These are phyloP conservation scores for Bromus sterilis DNA, from an alignment of 176 grass and related monocot species.

Conservation along the genomic window DNA sequence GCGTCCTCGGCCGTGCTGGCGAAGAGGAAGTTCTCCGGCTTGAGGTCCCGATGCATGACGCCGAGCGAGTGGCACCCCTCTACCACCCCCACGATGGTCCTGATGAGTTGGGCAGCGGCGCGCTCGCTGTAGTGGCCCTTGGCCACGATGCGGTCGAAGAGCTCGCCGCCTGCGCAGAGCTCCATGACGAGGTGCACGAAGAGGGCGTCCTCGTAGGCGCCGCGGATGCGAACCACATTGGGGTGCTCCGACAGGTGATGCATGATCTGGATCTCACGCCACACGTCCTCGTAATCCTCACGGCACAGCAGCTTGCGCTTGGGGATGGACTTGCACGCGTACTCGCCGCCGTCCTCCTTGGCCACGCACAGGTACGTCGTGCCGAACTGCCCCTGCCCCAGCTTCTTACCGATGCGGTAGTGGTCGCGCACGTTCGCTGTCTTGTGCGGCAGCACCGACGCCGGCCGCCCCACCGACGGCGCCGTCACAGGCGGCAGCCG, in stretches of 20 bases:
- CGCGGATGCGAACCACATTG: constrained; percentile 81
- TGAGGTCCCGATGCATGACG: constrained; percentile 94
- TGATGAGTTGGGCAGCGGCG: constrained; percentile 76
- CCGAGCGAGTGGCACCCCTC: constrained; percentile 89
- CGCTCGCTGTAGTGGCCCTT: constrained; percentile 86
- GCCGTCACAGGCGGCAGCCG: constrained; percentile 35
- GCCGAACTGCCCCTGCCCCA: constrained; percentile 94
- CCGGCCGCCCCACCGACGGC: constrained; percentile 22
- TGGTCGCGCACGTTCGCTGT: constrained; percentile 77
- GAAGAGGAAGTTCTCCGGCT: constrained; percentile 97
- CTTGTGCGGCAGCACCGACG: constrained; percentile 79
- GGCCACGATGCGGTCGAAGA: constrained; percentile 91
- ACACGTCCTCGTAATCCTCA: constrained; percentile 93
- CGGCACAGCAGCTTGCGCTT: constrained; percentile 95
- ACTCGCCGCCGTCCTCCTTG: constrained; percentile 59
- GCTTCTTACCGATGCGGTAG: constrained; percentile 95
- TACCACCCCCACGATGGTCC: constrained; percentile 83
- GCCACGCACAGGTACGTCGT: constrained; percentile 88
- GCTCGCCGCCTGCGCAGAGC: constrained; percentile 87
- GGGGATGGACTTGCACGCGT: constrained; percentile 96
- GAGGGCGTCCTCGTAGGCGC: constrained; percentile 79
- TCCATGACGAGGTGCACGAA: constrained; percentile 97
- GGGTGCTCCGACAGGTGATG: constrained; percentile 92
- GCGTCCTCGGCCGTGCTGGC: constrained; percentile 68
- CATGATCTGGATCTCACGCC: constrained; percentile 99